A percentile compares a stretch with the other conserved stretches of the same genome.
phyloP scores from a whole-genome alignment of 257 asterid genomes.

The Jacaranda mimosifolia region DNA sequence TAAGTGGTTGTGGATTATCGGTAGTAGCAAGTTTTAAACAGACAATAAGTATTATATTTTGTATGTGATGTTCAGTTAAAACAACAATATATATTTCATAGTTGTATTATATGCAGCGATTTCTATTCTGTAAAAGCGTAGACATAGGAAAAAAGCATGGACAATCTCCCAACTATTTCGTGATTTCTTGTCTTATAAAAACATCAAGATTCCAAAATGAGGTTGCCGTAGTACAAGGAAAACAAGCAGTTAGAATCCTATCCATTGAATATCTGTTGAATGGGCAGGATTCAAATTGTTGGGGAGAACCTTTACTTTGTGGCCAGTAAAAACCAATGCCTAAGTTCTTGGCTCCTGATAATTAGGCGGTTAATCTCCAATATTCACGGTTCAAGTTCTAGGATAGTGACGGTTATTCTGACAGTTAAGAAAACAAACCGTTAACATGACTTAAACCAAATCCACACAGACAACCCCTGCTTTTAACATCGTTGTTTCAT shows the following conservation, averaged over 20 bases:
- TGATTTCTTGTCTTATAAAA: not conserved
- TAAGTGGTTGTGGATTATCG: constrained; percentile 78
- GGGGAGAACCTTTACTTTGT: not conserved
- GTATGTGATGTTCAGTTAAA: not conserved
- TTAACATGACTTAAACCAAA: constrained; percentile 39
- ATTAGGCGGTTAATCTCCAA: constrained; percentile 46
- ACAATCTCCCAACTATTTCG: not conserved
- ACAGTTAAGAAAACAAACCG: constrained; percentile 54
- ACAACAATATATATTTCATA: no score
- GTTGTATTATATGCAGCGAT: not conserved
- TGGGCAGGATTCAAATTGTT: not conserved
- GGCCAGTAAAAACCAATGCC: not conserved
- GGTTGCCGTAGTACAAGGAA: not conserved
- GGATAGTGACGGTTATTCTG: constrained; percentile 24
- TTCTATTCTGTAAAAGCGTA: no score
- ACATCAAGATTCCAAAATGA: not conserved
- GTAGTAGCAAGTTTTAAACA: constrained; percentile 48
- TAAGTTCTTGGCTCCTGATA: constrained; percentile 46
- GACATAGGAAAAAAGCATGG: not conserved
- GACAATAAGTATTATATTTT: no score
- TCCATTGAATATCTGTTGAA: not conserved
- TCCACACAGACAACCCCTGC: constrained; percentile 38
- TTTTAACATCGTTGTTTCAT: not conserved
- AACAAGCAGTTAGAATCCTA: not conserved
- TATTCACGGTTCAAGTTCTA: constrained; percentile 32